phyloP scores from a whole-genome alignment of 805 yeast species.

The Yarrowia sp. region DNA sequence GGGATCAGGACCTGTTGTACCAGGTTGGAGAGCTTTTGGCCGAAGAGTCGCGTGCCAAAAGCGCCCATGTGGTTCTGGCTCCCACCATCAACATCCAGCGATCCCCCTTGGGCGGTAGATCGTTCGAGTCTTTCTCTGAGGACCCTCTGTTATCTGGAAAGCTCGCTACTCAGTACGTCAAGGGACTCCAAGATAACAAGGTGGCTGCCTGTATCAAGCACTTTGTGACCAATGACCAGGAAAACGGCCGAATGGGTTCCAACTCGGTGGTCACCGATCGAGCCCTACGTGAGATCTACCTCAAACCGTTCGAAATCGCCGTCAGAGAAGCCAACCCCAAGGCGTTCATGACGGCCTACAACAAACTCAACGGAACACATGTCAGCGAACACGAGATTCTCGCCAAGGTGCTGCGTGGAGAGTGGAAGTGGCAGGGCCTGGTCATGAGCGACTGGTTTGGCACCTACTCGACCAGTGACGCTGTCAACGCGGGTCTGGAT shows the following conservation, averaged over 20 bases:
- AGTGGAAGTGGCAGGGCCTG: conserved; percentile 18
- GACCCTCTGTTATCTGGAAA: conserved; percentile 62
- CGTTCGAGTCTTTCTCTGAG: conserved; percentile 67
- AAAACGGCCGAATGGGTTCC: conserved; percentile 59
- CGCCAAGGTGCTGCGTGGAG: conserved; percentile 41
- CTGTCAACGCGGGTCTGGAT: conserved; percentile 64
- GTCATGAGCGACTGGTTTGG: conserved; percentile 34
- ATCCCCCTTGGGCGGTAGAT: conserved; percentile 67
- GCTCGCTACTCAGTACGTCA: conserved; percentile 57
- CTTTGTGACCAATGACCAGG: conserved; percentile 68
- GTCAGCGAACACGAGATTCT: conserved; percentile 57
- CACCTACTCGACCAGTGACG: conserved; percentile 51
- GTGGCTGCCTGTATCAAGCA: conserved; percentile 67
- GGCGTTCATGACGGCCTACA: conserved; percentile 68
- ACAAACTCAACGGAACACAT: conserved; percentile 67
- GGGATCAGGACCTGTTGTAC: conserved; percentile 21
- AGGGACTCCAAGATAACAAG: conserved; percentile 61
- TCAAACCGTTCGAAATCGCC: conserved; percentile 69
- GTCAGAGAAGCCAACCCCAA: conserved; percentile 60
- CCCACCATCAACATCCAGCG: conserved; percentile 63
- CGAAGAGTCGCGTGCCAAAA: conserved; percentile 60
- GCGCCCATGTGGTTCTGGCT: conserved; percentile 59
- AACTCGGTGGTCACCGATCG: conserved; percentile 62
- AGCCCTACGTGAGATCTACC: conserved; percentile 69
- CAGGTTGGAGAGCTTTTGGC: conserved; percentile 53